A percentile compares a stretch with the other conserved stretches of the same genome.
Evolutionary conservation across 2,329 filamentous ascomycete genomes (phyloP).

Genomic region (Pseudogymnoascus sp.): DNA sequence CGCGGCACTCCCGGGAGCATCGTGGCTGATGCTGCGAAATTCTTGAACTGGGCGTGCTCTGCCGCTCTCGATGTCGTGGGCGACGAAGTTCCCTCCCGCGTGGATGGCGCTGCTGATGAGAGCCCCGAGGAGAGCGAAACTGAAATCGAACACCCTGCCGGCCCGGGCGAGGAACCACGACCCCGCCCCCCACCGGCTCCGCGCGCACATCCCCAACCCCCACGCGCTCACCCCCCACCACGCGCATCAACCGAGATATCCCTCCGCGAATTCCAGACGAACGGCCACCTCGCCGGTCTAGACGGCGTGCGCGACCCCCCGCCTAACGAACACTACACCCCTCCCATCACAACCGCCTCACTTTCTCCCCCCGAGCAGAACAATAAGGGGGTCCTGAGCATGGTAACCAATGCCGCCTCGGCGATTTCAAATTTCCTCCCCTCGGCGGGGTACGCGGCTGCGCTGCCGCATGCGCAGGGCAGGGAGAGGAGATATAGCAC

Average conservation of each 20-base stretch:
- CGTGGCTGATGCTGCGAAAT: constrained; percentile 56
- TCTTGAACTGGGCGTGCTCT: constrained; percentile 57
- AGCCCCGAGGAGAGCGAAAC: too few species aligned
- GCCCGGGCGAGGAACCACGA: background rate
- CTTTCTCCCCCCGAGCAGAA: background rate
- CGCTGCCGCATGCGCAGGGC: constrained; percentile 42
- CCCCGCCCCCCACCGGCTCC: background rate
- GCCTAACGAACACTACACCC: background rate
- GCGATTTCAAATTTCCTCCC: background rate
- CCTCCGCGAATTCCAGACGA: constrained; percentile 26
- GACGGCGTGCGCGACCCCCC: background rate
- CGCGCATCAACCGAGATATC: background rate
- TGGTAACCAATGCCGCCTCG: constrained; percentile 10
- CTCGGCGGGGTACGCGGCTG: constrained; percentile 48
- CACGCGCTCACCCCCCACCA: constrained; percentile 23
- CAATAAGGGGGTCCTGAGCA: background rate
- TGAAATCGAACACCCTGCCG: too few species aligned
- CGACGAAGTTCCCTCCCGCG: constrained; percentile 12
- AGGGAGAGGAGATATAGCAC: constrained; percentile 14
- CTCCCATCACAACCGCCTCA: background rate
- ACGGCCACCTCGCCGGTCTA: constrained; percentile 22
- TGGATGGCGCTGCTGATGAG: background rate
- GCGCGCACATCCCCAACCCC: constrained; percentile 20
- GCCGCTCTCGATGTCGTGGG: constrained; percentile 23
- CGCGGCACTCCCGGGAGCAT: constrained; percentile 59